phyloP scores from a whole-genome alignment of 2,329 filamentous ascomycete genomes.

The Tolypocladium sp. region DNA sequence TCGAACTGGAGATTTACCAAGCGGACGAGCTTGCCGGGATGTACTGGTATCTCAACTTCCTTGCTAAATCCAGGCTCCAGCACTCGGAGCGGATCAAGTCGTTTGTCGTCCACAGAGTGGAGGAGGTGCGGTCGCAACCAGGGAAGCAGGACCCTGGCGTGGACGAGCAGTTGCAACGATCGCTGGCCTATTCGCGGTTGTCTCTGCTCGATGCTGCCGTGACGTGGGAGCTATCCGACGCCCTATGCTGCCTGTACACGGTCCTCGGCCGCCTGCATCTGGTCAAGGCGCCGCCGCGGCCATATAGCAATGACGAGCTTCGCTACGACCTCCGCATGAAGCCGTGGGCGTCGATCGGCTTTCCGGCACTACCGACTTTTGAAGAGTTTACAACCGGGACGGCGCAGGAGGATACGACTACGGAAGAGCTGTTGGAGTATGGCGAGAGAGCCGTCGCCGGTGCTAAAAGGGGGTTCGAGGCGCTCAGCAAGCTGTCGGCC shows the following conservation, averaged over 20 bases:
- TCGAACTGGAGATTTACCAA: conserved; percentile 87
- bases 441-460: conserved; percentile 36
- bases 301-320: conserved; percentile 58
- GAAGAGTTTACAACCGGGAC: conserved; percentile 46
- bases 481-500: conserved; percentile 40
- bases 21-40: conserved; percentile 76
- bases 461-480: conserved; percentile 48
- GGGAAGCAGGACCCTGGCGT: conserved; percentile 12
- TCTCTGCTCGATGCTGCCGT: conserved; percentile 57
- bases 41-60: conserved; percentile 82
- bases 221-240: conserved; percentile 46
- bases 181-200: conserved; percentile 47
- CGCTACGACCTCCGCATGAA: conserved; percentile 83
- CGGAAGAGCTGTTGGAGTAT: conserved; percentile 31
- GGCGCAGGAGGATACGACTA: conserved; percentile 27
- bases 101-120: conserved; percentile 42
- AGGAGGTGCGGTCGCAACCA: conserved; percentile 14
- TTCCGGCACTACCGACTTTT: conserved; percentile 58
- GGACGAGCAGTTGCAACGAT: conserved; percentile 35
- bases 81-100: conserved; percentile 66
- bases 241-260: conserved; percentile 54
- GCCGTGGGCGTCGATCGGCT: conserved; percentile 61
- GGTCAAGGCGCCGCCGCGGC: conserved; percentile 41
- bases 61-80: conserved; percentile 57
- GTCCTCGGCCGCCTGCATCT: conserved; percentile 50